Base-by-base conservation (phyloP, 2,329 filamentous ascomycete genomes). In the Diaporthe ampelina region DNA sequence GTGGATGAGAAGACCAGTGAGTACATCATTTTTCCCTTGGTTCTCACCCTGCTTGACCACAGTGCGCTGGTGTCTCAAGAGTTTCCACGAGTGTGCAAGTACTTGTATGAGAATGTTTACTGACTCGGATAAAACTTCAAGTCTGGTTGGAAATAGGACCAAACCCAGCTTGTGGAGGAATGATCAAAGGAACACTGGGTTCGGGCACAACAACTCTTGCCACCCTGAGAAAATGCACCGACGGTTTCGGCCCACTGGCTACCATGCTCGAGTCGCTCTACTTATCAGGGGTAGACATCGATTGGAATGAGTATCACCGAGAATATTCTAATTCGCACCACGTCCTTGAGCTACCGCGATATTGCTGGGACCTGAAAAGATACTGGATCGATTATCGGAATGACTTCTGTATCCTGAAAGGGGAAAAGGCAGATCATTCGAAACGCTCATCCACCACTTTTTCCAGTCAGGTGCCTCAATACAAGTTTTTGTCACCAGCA, bases 381-480 rank as follows among this genome's bases (percentile, higher is more conserved):
- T 65, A 65, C 43, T 65, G 59, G 59, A 65, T 65, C 11, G 59
- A 65, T 26, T 65, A 65, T 26, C 40, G 59, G 10, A 65, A 65
- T 10, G 26, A 65, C 26, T 65, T 65, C 29, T 65, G 59, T 21
- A 40, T 65, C 5, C 15, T 48, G 26, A 65, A 65, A 21, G 59
- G 59, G 40, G 40, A 65, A 10, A 65, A 48, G 0, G 13, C 59
- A 19, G 59, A 48, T 17, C 10, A 35, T n/a, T 15, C 59, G 9
- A 35, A 19, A 9, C 6, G 4, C 26, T 48, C 26, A 11, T 21
- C 8, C 10, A 29, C 13, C n/a, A 2, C 4, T 9, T n/a, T 26
- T n/a, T n/a, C 17, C 26, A 65, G 29, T 19, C 40, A 65, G 5
- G 7, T 26, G 2, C 24, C 9, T 9, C 40, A 48, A 21, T 48